Conservation (phyloP, 495 filamentous ascomycete genomes). For the Cercophora samala region DNA sequence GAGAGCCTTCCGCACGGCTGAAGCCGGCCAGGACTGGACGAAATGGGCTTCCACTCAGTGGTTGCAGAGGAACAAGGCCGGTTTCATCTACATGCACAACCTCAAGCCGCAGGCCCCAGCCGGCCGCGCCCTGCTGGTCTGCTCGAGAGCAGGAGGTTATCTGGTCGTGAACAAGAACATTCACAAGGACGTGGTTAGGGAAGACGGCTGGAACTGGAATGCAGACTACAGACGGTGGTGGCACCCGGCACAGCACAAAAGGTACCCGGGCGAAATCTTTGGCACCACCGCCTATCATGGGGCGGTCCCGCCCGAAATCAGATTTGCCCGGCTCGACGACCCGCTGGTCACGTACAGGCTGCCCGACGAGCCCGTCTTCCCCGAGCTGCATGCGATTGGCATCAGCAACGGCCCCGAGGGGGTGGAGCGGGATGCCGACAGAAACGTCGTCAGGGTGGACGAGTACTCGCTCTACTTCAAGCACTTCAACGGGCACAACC, state of each 20-base stretch:
- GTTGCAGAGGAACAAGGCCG: neutral
- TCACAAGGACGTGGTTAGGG: neutral
- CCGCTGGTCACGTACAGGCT: neutral
- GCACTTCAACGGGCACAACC: neutral
- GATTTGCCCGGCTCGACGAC: neutral
- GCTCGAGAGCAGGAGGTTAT: neutral
- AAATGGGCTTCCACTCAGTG: neutral
- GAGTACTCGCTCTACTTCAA: neutral
- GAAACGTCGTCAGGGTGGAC: neutral
- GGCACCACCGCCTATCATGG: too few species aligned
- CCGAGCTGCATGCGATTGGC: neutral
- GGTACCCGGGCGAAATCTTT: too few species aligned
- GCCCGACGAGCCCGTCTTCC: neutral
- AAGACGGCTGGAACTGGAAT: neutral
- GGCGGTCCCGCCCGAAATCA: neutral
- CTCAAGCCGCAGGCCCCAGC: neutral
- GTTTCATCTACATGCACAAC: neutral
- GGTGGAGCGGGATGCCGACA: neutral
- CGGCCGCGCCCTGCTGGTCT: neutral
- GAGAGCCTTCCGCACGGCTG: neutral
- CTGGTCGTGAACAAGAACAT: neutral
- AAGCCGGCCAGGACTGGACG: neutral
- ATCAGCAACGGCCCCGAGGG: neutral
- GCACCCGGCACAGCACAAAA: too few species aligned
- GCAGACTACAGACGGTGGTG: neutral